A percentile compares a stretch with the other conserved stretches of the same genome.
Conservation (phyloP, 2,329 filamentous ascomycete genomes). For the Scorias spongiosa region DNA sequence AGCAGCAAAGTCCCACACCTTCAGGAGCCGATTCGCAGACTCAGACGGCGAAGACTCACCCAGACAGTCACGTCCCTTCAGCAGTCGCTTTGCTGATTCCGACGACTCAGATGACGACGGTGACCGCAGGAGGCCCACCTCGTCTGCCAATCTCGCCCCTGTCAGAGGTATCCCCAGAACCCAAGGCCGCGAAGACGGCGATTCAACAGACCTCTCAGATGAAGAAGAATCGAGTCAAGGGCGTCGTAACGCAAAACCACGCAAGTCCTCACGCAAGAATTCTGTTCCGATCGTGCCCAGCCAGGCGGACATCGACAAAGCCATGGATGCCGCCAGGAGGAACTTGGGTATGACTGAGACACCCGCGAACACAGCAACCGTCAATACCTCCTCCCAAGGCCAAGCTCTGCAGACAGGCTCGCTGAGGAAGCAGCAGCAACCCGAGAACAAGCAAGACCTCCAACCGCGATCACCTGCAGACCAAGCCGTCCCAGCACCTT, state of each 20-base stretch:
- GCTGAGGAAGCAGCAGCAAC: conserved; percentile 28
- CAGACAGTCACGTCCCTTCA: conserved; percentile 20
- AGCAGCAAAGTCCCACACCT: conserved; percentile 7
- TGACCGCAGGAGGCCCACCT: conserved; percentile 11
- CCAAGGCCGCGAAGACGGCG: conserved; percentile 40
- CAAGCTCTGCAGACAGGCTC: conserved; percentile 21
- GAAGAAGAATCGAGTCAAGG: conserved; percentile 22
- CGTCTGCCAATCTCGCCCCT: conserved; percentile 28
- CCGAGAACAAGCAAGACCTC: conserved; percentile 44
- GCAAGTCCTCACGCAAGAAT: conserved; percentile 30
- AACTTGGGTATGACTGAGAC: conserved; percentile 17
- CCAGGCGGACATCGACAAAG: conserved; percentile 22
- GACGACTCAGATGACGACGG: conserved; percentile 37
- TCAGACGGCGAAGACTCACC: conserved; percentile 41
- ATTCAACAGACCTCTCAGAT: conserved; percentile 37
- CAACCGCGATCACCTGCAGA: conserved; percentile 2
- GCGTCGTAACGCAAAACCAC: conserved; percentile 19
- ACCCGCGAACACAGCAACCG: conserved; percentile 4
- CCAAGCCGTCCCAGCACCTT: background rate
- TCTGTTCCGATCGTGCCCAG: conserved; percentile 16
- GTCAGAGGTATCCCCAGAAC: conserved; percentile 46
- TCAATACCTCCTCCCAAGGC: conserved; percentile 16
- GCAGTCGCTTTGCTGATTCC: conserved; percentile 34
- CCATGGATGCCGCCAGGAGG: conserved; percentile 19
- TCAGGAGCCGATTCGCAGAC: conserved; percentile 48